Evolutionary conservation across 495 filamentous ascomycete genomes (phyloP), one percentile per base, ranked within the genome.

Genomic region (Penicillium taxi): DNA sequence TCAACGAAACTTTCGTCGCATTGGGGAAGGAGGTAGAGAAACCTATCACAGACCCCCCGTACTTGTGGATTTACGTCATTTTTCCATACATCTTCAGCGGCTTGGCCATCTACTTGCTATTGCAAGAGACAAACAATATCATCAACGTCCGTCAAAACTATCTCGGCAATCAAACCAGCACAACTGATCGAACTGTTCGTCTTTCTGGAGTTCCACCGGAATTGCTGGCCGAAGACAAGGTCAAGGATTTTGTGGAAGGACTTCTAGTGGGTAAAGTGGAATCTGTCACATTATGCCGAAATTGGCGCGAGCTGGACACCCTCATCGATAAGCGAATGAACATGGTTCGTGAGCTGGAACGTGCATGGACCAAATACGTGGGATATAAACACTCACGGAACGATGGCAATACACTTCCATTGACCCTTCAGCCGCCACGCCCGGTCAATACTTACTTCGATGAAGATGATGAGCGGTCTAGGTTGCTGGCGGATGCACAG

Each of bases 231-330:
- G 88, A 96, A 51, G 77, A 78, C 9, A 80, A 80, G 38, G 85
- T 99, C 40, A 88, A 85, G 45, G 73, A 87, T 16, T 82, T 94
- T 37, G 74, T 99, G 14, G 87, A 99, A 50, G 80, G 78, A 22
- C 61, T 99, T 14, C 77, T 82, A 32, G 86, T 99, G 48, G 93
- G 93, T n/a, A 86, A 85, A 48, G 93, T 96, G 4, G 86, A 95
- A 31, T 83, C 72, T 36, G 84, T 99, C 9, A 87, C 81, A 0
- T 53, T 99, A 1, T 96, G 90, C 52, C 74, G 83, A 15, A 71
- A 95, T 39, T 99, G 93, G 93, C 75, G 73, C 36, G 77, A 82
- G 43, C 54, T 99, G 24, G 93, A 99, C 49, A 56, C 64, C 23
- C 59, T 91, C 47, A 72, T 96, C 50, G 74, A 79, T 11, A 55